A percentile compares a stretch with the other conserved stretches of the same genome.
phyloP scores from a whole-genome alignment of 1,284 basidiomycete genomes.

The Trichosporon ovoides region DNA sequence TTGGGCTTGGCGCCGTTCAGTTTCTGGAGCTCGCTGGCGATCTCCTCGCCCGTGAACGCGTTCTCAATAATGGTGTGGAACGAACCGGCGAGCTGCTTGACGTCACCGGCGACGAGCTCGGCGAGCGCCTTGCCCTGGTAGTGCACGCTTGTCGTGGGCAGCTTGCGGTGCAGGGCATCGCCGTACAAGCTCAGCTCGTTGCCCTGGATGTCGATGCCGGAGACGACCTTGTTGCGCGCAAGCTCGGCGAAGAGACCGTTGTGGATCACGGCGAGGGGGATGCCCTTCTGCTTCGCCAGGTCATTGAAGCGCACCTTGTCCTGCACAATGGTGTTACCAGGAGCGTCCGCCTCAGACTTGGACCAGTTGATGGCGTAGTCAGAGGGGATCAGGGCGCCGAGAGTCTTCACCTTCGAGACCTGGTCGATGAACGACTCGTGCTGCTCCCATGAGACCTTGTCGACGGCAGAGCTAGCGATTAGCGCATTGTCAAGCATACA shows the following conservation, averaged over 20 bases:
- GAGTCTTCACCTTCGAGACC: conserved; percentile 5
- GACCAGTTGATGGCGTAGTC: conserved; percentile 16
- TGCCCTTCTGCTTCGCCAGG: not conserved
- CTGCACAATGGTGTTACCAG: not conserved
- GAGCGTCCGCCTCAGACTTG: not conserved
- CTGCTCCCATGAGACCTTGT: not conserved
- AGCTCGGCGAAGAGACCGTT: conserved; percentile 17
- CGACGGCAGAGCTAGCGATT: conserved; percentile 7
- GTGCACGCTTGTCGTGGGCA: conserved; percentile 2
- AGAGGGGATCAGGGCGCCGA: conserved; percentile 15
- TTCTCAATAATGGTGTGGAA: conserved; percentile 10
- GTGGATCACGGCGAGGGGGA: conserved; percentile 9
- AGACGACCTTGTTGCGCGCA: not conserved
- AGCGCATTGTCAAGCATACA: not conserved
- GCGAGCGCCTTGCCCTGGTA: conserved; percentile 10
- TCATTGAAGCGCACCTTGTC: not conserved
- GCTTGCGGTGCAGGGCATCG: not conserved
- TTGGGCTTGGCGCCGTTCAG: not conserved
- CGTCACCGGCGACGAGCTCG: conserved; percentile 2
- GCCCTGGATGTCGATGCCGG: conserved; percentile 11
- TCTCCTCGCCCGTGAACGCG: conserved; percentile 6
- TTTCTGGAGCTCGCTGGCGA: conserved; percentile 5
- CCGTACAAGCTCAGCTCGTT: conserved; percentile 14
- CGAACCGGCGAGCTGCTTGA: not conserved
- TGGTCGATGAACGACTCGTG: conserved; percentile 2